These are phyloP conservation scores for Thielaviopsis cerberus DNA, from an alignment of 2,329 filamentous ascomycete genomes.

Conservation along the genomic window DNA sequence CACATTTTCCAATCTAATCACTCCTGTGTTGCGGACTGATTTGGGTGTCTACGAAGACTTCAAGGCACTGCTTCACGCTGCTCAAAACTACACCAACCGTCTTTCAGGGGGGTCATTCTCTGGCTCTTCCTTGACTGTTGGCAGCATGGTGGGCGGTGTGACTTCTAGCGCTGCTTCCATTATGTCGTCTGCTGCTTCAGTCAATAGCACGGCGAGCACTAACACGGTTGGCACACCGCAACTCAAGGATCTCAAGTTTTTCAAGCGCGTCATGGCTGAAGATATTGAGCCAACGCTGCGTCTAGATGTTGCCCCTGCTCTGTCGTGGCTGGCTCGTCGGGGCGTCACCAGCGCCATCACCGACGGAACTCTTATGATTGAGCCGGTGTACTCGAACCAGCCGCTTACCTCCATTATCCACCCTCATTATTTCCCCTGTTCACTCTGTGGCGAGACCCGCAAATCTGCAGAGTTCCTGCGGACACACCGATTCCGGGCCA, in stretches of 20 bases:
- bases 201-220: conserved; percentile 26
- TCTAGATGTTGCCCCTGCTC: conserved; percentile 70
- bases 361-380: conserved; percentile 72
- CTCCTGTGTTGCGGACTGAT: conserved; percentile 68
- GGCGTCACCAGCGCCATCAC: conserved; percentile 68
- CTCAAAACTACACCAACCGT: conserved; percentile 41
- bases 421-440: conserved; percentile 49
- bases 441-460: conserved; percentile 71
- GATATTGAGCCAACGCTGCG: conserved; percentile 89
- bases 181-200: conserved; percentile 29
- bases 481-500: conserved; percentile 75
- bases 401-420: conserved; percentile 30
- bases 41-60: conserved; percentile 73
- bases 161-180: conserved; percentile 20
- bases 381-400: conserved; percentile 53
- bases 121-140: conserved; percentile 32
- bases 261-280: conserved; percentile 72
- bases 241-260: conserved; percentile 82
- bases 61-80: conserved; percentile 50
- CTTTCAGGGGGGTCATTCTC: conserved; percentile 16
- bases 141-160: conserved; percentile 7
- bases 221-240: conserved; percentile 20
- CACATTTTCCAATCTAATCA: conserved; percentile 67
- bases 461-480: conserved; percentile 53
- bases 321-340: conserved; percentile 83